Evolutionary conservation across 73 alveolate genomes (phyloP).

Genomic region (Durusdinium trenchii): DNA sequence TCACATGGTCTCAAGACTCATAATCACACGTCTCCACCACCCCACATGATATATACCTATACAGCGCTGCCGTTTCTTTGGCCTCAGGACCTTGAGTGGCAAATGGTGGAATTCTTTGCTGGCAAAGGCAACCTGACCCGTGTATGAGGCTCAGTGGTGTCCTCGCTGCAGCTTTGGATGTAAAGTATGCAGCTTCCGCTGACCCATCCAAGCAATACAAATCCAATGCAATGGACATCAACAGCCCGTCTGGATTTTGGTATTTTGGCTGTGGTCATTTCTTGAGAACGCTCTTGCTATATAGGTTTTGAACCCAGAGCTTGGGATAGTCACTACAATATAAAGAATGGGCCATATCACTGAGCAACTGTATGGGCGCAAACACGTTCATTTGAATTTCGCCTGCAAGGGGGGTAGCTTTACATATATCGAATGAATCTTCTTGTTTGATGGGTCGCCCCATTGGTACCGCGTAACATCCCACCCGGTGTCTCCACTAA

Average conservation of each 20-base stretch:
- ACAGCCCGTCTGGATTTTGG: not conserved
- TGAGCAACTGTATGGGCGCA: not conserved
- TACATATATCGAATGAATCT: not conserved
- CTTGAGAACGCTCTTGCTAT: not conserved
- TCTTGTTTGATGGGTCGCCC: not conserved
- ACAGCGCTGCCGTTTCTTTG: not conserved
- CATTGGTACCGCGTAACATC: not conserved
- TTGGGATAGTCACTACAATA: not conserved
- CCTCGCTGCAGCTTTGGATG: not conserved
- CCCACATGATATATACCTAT: not conserved
- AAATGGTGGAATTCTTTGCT: conserved; percentile 7
- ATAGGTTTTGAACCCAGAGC: not conserved
- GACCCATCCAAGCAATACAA: not conserved
- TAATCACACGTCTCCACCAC: too few species aligned
- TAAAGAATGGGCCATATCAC: not conserved
- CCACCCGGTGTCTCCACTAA: not conserved
- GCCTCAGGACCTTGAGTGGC: not conserved
- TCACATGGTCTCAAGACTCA: too few species aligned
- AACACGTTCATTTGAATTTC: not conserved
- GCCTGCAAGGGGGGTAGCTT: not conserved
- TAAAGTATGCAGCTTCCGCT: not conserved
- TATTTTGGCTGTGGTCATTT: not conserved
- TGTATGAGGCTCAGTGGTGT: not conserved
- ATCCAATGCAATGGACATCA: not conserved
- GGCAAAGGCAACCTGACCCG: not conserved